phyloP scores from a whole-genome alignment of 306 rosid genomes.

The Pachyrhizus erosus region DNA sequence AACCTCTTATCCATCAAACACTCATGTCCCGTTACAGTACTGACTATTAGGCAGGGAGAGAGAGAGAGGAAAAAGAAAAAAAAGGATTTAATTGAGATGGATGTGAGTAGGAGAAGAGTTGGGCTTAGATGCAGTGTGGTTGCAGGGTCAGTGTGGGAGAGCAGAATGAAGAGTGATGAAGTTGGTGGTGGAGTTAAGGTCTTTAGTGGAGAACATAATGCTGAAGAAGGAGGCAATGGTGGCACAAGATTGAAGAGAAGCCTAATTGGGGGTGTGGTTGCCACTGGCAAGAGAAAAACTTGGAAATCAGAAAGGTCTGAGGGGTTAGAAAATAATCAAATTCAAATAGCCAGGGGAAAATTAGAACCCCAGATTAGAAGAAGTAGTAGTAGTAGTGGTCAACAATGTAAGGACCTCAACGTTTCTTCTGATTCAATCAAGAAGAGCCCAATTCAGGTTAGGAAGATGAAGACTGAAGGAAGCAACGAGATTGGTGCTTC shows the following conservation, averaged over 20 bases:
- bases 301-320: constrained; percentile 64
- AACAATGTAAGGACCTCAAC: constrained; percentile 46
- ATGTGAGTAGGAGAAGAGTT: constrained; percentile 56
- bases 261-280: constrained; percentile 36
- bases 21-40: constrained; percentile 28
- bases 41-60: not conserved
- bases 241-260: constrained; percentile 50
- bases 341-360: constrained; percentile 54
- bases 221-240: constrained; percentile 30
- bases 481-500: not conserved
- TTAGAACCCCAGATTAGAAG: constrained; percentile 17
- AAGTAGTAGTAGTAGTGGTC: no score
- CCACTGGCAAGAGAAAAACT: constrained; percentile 69
- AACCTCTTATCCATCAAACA: constrained; percentile 47
- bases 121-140: constrained; percentile 55
- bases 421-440: constrained; percentile 43
- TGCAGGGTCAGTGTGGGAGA: constrained; percentile 92
- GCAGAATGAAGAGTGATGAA: constrained; percentile 77
- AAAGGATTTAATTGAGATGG: constrained; percentile 46
- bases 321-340: constrained; percentile 52
- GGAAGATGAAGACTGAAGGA: constrained; percentile 50
- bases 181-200: constrained; percentile 46
- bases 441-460: constrained; percentile 53
- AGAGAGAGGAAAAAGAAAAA: not conserved
- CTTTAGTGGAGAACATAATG: constrained; percentile 40